These are phyloP conservation scores for Naganishia albida DNA, from an alignment of 1,284 basidiomycete species.

Conservation along the genomic window DNA sequence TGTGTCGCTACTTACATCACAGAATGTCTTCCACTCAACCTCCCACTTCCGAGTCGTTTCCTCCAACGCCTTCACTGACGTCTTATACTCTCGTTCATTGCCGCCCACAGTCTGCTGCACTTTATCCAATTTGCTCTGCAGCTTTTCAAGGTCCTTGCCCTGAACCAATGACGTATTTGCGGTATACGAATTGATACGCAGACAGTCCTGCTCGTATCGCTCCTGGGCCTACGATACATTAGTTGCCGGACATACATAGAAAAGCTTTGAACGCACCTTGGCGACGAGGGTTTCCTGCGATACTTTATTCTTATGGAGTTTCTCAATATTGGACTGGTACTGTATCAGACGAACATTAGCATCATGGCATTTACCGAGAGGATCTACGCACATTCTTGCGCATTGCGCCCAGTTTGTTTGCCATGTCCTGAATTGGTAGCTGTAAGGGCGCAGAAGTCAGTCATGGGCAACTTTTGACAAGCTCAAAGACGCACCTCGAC, in stretches of 20 bases:
- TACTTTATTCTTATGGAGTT: conserved; percentile 81
- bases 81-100: conserved; percentile 88
- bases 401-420: conserved; percentile 19
- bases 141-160: conserved; percentile 90
- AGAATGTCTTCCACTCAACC: conserved; percentile 87
- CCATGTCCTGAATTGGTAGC: conserved; percentile 24
- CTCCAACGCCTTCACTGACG: conserved; percentile 77
- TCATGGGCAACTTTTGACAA: not conserved
- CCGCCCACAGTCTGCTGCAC: conserved; percentile 83
- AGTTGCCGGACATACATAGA: not conserved
- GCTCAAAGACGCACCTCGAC: conserved; percentile 6
- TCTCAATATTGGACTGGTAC: conserved; percentile 75
- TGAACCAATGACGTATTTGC: conserved; percentile 91
- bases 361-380: not conserved
- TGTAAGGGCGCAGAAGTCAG: not conserved
- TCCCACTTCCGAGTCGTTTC: conserved; percentile 89
- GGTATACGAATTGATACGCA: conserved; percentile 92
- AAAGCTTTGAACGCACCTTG: conserved; percentile 57
- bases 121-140: conserved; percentile 80
- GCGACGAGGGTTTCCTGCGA: conserved; percentile 77
- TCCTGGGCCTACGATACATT: conserved; percentile 67
- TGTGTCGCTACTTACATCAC: conserved; percentile 60
- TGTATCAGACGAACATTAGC: conserved; percentile 34
- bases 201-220: conserved; percentile 91
- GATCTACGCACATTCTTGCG: conserved; percentile 16